Evolutionary conservation across 192 early-diverging fungal species (phyloP).

Genomic region (Phlyctochytrium arcticum): DNA sequence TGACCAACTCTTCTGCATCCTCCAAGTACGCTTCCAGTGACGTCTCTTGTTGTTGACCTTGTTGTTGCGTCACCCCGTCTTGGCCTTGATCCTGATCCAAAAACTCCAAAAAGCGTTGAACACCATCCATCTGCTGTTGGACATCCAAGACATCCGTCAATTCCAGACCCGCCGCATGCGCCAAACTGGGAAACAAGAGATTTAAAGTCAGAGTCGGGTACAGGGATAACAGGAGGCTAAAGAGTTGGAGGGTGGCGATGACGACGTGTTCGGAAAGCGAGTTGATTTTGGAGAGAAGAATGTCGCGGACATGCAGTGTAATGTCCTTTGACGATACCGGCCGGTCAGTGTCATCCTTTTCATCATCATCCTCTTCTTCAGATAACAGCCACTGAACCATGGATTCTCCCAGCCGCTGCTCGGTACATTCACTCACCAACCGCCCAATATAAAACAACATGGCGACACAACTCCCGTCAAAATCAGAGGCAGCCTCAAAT

Average conservation of each 20-base stretch:
- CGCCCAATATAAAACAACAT: conserved; percentile 85
- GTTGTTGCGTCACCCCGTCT: conserved; percentile 12
- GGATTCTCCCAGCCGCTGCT: conserved; percentile 62
- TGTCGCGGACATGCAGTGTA: conserved; percentile 41
- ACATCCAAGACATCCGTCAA: not conserved
- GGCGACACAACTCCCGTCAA: conserved; percentile 84
- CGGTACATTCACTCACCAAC: conserved; percentile 65
- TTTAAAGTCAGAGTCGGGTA: conserved; percentile 76
- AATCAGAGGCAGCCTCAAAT: conserved; percentile 82
- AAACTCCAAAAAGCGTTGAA: conserved; percentile 38
- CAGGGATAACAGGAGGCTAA: conserved; percentile 67
- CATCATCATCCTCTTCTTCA: conserved; percentile 31
- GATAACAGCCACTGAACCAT: conserved; percentile 73
- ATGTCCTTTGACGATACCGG: not conserved
- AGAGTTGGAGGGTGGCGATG: conserved; percentile 74
- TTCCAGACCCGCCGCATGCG: not conserved
- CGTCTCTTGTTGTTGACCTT: not conserved
- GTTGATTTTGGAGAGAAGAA: conserved; percentile 82
- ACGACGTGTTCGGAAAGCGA: conserved; percentile 85
- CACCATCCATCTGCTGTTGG: conserved; percentile 28
- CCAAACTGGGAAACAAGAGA: conserved; percentile 63
- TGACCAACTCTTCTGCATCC: conserved; percentile 38
- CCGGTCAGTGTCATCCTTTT: not conserved
- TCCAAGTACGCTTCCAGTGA: conserved; percentile 47
- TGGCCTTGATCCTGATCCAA: conserved; percentile 21